Base-by-base conservation (phyloP, 1,284 basidiomycete genomes). In the Ustilago hordei region DNA sequence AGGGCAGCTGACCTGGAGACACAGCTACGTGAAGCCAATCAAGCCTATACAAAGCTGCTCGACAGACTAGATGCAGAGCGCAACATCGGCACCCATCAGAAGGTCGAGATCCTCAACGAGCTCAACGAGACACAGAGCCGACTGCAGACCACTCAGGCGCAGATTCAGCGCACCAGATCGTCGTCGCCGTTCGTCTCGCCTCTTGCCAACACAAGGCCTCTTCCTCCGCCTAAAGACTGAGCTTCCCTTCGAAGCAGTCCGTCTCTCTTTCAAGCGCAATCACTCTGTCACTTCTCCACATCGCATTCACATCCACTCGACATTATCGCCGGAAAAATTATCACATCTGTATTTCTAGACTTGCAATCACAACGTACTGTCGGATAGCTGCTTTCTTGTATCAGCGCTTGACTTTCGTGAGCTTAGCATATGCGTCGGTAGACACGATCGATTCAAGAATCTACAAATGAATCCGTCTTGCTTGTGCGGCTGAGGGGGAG, bases 101-200 rank as follows among this genome's bases (percentile, higher is more conserved):
- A 74, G 59, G 67, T 79, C 43, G 69, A 79, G 50, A 65, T 81
- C 13, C 61, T 80, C 35, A 75, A 79, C 57, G 79, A 79, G 60
- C 70, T 79, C 59, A 78, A 76, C 60, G 72, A 78, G 23, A 53
- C 69, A 3, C 66, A 72, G 28, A 63, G 55, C 50, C 55, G 53
- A 57, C 58, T 77, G 43, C 69, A 69, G 35, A 66, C 57, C 28
- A 66, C 69, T 11, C 43, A 77, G 52, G 65, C 64, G 2, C 72
- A 70, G 45, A 69, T 74, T 2, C 59, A 65, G 50, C 48, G 63
- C 2, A 59, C 59, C n/a, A 62, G 43, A 7, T 58, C 47, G 39
- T 35, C 36, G 34, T 61, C 65, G 23, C 71, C 71, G 8, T 38
- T 55, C 28, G 28, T 56, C 0, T 58, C 69, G 23, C 69, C 69